These are phyloP conservation scores for Blastomyces percursus DNA, from an alignment of 2,329 filamentous ascomycete genomes.

Conservation along the genomic window DNA sequence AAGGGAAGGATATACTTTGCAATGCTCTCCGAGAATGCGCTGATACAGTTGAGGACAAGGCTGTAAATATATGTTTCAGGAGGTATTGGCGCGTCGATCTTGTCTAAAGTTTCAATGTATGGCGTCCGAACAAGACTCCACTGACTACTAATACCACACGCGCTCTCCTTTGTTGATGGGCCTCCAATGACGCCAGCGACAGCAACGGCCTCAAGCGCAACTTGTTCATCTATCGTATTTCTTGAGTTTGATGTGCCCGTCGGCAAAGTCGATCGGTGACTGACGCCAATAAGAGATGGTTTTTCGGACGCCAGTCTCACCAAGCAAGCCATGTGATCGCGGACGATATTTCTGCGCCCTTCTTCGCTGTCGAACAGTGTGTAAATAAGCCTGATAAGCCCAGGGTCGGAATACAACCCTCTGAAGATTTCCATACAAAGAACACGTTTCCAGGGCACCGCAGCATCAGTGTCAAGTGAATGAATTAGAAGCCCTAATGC, in stretches of 20 bases:
- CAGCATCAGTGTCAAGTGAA: constrained; percentile 72
- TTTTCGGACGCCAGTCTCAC: constrained; percentile 91
- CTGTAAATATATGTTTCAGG: constrained; percentile 94
- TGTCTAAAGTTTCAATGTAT: constrained; percentile 91
- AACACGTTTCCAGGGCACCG: constrained; percentile 71
- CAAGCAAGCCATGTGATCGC: constrained; percentile 73
- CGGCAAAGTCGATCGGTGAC: constrained; percentile 78
- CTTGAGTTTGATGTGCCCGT: constrained; percentile 47
- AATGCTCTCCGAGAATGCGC: constrained; percentile 78
- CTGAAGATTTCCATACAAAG: constrained; percentile 86
- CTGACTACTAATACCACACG: constrained; percentile 69
- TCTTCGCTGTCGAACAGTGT: constrained; percentile 64
- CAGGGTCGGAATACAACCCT: constrained; percentile 71
- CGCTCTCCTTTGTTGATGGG: constrained; percentile 54
- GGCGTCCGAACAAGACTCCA: constrained; percentile 83
- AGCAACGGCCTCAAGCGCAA: constrained; percentile 78
- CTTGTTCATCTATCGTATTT: constrained; percentile 60
- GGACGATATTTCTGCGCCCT: constrained; percentile 63
- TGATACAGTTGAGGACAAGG: constrained; percentile 77
- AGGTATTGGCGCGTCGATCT: constrained; percentile 66
- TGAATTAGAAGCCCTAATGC: constrained; percentile 72
- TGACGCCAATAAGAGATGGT: constrained; percentile 74
- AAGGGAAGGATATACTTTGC: constrained; percentile 88
- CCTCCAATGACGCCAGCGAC: constrained; percentile 78
- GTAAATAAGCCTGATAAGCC: constrained; percentile 68